phyloP scores from a whole-genome alignment of 495 filamentous ascomycete species.

The Penicillium bovifimosum region DNA sequence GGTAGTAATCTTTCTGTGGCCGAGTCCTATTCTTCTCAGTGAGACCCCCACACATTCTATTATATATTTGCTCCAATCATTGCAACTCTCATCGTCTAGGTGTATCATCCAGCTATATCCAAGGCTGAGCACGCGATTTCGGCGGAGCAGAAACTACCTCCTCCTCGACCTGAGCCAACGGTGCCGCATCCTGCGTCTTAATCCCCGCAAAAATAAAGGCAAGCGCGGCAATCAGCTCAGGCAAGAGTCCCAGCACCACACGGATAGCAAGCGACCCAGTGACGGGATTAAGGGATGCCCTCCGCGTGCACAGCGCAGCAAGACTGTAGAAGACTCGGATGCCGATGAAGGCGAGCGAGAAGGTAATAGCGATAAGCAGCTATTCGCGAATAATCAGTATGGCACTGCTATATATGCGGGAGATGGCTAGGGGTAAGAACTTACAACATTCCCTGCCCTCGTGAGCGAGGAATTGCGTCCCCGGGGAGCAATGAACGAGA shows the following conservation, averaged over 20 bases:
- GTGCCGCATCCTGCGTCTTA: background rate
- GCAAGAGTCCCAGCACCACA: conserved; percentile 2
- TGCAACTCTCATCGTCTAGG: no score
- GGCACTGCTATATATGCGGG: background rate
- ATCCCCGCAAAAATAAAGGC: background rate
- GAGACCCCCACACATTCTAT: no score
- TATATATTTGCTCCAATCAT: no score
- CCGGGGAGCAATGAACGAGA: background rate
- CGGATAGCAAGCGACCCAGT: conserved; percentile 4
- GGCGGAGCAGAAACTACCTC: no score
- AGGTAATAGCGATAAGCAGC: conserved; percentile 1
- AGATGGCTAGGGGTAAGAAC: no score
- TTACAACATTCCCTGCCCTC: background rate
- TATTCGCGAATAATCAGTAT: background rate
- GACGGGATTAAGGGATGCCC: conserved; percentile 2
- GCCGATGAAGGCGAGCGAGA: conserved; percentile 2
- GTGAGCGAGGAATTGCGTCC: background rate
- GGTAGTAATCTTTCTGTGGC: no score
- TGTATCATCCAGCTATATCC: no score
- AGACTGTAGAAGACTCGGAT: conserved; percentile 11
- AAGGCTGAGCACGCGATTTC: no score
- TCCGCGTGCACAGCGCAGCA: background rate
- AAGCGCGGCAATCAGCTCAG: background rate
- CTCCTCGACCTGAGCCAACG: no score
- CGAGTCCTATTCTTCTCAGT: no score